Base-by-base conservation (phyloP, 148 eudicot species). In the Rheum nobile region DNA sequence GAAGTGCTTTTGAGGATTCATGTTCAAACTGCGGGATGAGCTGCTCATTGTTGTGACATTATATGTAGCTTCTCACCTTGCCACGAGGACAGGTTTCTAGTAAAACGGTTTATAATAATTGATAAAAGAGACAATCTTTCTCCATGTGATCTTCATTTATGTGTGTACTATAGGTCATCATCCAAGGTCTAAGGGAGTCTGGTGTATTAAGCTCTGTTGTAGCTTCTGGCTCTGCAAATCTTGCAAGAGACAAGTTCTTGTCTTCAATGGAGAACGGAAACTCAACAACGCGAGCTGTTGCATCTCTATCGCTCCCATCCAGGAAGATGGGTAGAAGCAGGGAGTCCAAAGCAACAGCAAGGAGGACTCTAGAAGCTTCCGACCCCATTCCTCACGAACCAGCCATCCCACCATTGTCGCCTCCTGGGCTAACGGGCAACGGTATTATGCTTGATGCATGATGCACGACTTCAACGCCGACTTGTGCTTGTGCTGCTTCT, bases 181-280 rank as follows among this genome's bases (percentile, higher is more conserved):
- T 93, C 76, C 90, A 89, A 77, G 91, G 98, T 41, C 80, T 90
- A 80, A 86, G 88, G 78, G 98, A 90, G 50, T 85, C 94, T 7
- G 96, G 92, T 43, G 80, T 90, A 35, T 90, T 90, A 75, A 81
- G 75, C 77, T 83, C 93, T 31, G 71, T 89, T 11, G 84, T 93
- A 48, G 82, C 84, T 39, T 86, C 93, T 28, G 93, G 91, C 39
- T 83, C 86, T 28, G 77, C 80, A 69, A 77, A 82, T 38, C 77
- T 79, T 63, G 72, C 85, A 8, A 82, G 84, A 78, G 91, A 86
- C 71, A 87, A 83, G 12, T 84, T 88, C 69, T 79, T 83, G 68
- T 82, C 91, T 42, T 83, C 97, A 16, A 72, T 85, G n/a, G 85
- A 65, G 75, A 83, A 81, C 67, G 82, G 81, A 9, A 93, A 90